These are phyloP conservation scores for Avena atlantica DNA, from an alignment of 176 grass and related monocot species.

Conservation along the genomic window DNA sequence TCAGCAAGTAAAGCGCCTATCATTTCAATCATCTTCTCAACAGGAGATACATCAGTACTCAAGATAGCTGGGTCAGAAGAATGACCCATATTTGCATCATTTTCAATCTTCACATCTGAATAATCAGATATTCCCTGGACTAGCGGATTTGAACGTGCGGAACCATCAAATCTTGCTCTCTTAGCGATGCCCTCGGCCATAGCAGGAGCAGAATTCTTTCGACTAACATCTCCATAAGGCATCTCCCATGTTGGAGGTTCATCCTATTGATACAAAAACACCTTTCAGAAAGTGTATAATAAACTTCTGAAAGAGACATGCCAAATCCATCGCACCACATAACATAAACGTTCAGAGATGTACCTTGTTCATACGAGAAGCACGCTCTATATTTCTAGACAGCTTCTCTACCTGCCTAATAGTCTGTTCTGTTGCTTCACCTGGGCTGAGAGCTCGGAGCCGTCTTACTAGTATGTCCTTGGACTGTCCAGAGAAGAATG, in stretches of 20 bases:
- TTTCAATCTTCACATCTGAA: constrained; percentile 50
- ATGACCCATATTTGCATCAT: constrained; percentile 46
- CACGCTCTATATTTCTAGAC: constrained; percentile 77
- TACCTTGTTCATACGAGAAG: constrained; percentile 75
- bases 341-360: constrained; percentile 29
- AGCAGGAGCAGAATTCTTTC: constrained; percentile 59
- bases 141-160: constrained; percentile 39
- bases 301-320: constrained; percentile 6
- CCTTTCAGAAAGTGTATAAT: constrained; percentile 28
- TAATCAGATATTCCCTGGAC: constrained; percentile 45
- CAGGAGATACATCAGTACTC: constrained; percentile 72
- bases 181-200: constrained; percentile 59
- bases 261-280: constrained; percentile 56
- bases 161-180: constrained; percentile 64
- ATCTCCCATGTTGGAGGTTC: constrained; percentile 56
- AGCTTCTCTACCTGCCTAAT: constrained; percentile 96
- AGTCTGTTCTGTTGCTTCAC: constrained; percentile 87
- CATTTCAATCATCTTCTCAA: constrained; percentile 98
- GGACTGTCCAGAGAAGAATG: constrained; percentile 58
- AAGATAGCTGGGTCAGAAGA: constrained; percentile 55
- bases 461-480: constrained; percentile 75
- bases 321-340: neutral
- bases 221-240: constrained; percentile 53
- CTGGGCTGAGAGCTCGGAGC: constrained; percentile 75
- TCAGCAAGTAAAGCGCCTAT: constrained; percentile 98